Evolutionary conservation across 352 stramenopile genomes (phyloP).

Genomic region (Globisporangium barbulae): DNA sequence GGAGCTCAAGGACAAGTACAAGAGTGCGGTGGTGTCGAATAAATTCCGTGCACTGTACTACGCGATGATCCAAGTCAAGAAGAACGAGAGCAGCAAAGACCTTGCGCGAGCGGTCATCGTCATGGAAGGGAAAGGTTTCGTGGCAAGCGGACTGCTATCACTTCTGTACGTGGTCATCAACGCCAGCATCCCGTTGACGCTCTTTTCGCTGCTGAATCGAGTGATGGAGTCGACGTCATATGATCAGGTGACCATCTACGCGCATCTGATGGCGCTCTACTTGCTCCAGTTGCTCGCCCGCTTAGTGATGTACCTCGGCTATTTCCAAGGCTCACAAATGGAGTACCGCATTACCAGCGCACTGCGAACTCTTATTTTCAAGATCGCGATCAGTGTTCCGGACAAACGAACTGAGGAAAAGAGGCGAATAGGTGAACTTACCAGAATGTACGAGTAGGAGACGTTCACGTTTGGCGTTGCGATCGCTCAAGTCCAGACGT

Average conservation of each 20-base stretch:
- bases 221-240: slow-evolving; percentile 30
- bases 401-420: slow-evolving; percentile 23
- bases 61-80: not conserved
- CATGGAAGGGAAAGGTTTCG: slow-evolving; percentile 28
- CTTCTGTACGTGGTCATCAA: slow-evolving; percentile 37
- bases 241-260: slow-evolving; percentile 21
- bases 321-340: slow-evolving; percentile 33
- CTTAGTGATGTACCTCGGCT: slow-evolving; percentile 24
- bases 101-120: slow-evolving; percentile 32
- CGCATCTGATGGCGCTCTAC: slow-evolving; percentile 25
- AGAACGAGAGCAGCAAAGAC: not conserved
- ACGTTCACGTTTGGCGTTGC: slow-evolving; percentile 22
- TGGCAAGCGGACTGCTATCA: slow-evolving; percentile 35
- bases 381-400: slow-evolving; percentile 32
- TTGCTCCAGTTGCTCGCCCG: slow-evolving; percentile 26
- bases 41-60: slow-evolving; percentile 25
- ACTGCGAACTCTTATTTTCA: slow-evolving; percentile 32
- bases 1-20: slow-evolving; percentile 36
- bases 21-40: slow-evolving; percentile 31
- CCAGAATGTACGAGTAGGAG: slow-evolving; percentile 32
- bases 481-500: slow-evolving; percentile 26
- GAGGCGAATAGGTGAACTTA: slow-evolving; percentile 35
- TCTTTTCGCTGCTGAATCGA: slow-evolving; percentile 37
- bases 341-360: slow-evolving; percentile 33
- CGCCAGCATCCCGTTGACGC: slow-evolving; percentile 32